Percentiles rank a stretch among this genome's conserved stretches.
These are phyloP conservation scores for Mycena venus DNA, from an alignment of 768 basidiomycete genomes.

Conservation along the genomic window DNA sequence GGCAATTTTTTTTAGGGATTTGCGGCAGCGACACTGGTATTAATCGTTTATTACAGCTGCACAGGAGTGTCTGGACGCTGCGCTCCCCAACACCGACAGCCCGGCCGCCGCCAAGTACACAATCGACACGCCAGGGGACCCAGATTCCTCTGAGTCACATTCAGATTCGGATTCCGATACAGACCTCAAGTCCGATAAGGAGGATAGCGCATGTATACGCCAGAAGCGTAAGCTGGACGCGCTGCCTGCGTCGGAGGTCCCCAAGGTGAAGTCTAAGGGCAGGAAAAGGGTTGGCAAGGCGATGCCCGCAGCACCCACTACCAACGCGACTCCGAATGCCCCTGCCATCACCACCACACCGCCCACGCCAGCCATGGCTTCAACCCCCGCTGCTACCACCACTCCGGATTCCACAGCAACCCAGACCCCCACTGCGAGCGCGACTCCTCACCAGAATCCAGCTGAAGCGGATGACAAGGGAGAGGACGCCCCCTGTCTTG, in stretches of 20 bases:
- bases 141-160: not conserved
- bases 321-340: no score
- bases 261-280: not conserved
- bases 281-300: not conserved
- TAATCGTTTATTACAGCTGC: not conserved
- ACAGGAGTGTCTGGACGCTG: not conserved
- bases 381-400: no score
- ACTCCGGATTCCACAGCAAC: no score
- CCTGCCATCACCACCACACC: no score
- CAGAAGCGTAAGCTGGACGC: not conserved
- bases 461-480: no score
- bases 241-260: not conserved
- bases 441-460: no score
- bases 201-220: not conserved
- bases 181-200: not conserved
- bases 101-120: not conserved
- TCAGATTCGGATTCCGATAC: not conserved
- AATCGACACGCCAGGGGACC: not conserved
- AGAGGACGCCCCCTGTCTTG: no score
- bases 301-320: no score
- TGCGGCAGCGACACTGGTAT: no score
- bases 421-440: no score
- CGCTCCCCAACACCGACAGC: not conserved
- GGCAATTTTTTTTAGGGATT: not conserved
- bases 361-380: no score